Evolutionary conservation across 2,329 filamentous ascomycete species (phyloP).

Genomic region (Colletotrichum chlorophyti): DNA sequence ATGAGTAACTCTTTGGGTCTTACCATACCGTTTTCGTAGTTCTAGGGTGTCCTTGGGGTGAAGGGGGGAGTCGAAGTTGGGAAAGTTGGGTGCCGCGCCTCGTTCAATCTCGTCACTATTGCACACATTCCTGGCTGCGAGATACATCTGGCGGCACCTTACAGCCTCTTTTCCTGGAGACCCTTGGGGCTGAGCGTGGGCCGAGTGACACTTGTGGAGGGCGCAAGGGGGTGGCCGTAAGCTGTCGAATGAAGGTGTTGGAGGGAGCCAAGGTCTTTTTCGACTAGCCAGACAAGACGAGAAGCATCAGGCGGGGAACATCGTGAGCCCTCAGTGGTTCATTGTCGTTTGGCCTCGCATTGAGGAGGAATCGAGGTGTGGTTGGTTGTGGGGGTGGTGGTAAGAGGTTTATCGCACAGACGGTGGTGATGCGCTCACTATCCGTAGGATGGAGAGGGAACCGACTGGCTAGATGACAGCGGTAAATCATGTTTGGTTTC

Average conservation of each 20-base stretch:
- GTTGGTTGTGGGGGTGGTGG: neutral
- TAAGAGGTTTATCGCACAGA: conserved; percentile 1
- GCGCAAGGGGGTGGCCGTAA: conserved; percentile 16
- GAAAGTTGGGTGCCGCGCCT: neutral
- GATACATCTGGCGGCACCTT: neutral
- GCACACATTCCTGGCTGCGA: neutral
- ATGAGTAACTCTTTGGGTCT: conserved; percentile 15
- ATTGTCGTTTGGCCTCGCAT: too few relatives aligned
- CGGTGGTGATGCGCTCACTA: too few relatives aligned
- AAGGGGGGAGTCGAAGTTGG: neutral
- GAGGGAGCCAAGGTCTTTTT: conserved; percentile 19
- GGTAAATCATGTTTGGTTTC: neutral
- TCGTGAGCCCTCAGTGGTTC: conserved; percentile 7
- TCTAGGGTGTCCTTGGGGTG: neutral
- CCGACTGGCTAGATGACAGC: conserved; percentile 16
- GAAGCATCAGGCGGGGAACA: too few relatives aligned
- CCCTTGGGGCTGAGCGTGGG: conserved; percentile 6
- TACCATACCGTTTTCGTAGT: conserved; percentile 11
- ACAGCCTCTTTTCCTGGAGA: conserved; percentile 5
- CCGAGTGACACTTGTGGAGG: conserved; percentile 11
- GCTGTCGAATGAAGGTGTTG: conserved; percentile 18
- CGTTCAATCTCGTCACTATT: neutral
- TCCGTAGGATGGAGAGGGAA: conserved; percentile 1
- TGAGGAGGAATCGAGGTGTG: conserved; percentile 3
- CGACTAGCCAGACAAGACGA: conserved; percentile 3